Base-by-base conservation (phyloP, 2,329 filamentous ascomycete genomes). In the Microcyclospora tardicrescens region DNA sequence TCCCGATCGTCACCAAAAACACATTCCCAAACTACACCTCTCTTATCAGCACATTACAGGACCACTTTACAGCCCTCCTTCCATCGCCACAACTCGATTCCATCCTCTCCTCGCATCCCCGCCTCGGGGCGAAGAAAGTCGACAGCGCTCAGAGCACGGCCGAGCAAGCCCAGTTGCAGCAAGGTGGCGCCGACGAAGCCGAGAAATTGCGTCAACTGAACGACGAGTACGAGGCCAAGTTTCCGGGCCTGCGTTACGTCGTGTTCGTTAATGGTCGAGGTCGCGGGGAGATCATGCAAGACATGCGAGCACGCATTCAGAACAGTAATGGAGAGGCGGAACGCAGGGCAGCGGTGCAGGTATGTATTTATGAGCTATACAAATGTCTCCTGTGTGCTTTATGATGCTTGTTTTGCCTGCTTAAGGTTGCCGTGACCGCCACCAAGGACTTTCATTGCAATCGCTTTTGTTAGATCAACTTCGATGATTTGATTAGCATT, bases 221-320 rank as follows among this genome's bases (percentile, higher is more conserved):
- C 56, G 61, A 61, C 10, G 75, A 83, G 60, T 95, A 94, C 56
- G 87, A 94, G 60, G 65, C 65, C n/a, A 69, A 53, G 40, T 94
- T 89, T 59, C 84, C 85, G 0, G 84, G 87, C 0, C 59, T 95
- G 56, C 71, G 81, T 61, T 95, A 93, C 66, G 84, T 94, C 55
- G 83, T 89, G 13, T 95, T 94, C 58, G 89, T 95, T 40, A 87
- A 93, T 57, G 85, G 84, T 1, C 72, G 87, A 34, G 71, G 74
- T 31, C 69, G 85, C 40, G 69, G 73, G 2, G 73, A 75, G 44
- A 80, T 95, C 39, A 84, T 94, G 79, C 68, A 75, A 45, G 79
- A 94, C 52, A 93, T 94, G 83, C 72, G 72, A 45, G 58, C 62
- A 37, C 71, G 87, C 37, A 93, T 94, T 53, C 72, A 69, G 12